Conservation (phyloP, 257 asterid species). For the Penstemon barbatus region DNA sequence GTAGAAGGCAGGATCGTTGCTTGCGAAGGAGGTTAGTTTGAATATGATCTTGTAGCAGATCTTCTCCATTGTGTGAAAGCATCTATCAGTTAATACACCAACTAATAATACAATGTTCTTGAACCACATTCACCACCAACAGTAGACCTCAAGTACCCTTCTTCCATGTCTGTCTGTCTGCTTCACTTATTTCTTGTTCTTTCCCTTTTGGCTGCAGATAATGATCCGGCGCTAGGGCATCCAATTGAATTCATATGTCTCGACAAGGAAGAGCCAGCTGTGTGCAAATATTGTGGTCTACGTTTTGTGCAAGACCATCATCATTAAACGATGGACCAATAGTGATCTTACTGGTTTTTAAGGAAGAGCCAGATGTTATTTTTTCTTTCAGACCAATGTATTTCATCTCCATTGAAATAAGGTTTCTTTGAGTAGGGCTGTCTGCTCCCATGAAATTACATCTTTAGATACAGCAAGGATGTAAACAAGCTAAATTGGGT, state of each 20-base stretch:
- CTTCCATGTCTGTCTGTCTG: too few species aligned
- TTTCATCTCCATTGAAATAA: constrained; percentile 6
- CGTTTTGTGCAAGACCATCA: constrained; percentile 79
- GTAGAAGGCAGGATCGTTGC: constrained; percentile 80
- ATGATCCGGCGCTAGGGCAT: constrained; percentile 73
- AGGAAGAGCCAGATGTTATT: neutral
- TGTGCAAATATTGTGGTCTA: constrained; percentile 88
- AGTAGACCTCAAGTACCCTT: too few species aligned
- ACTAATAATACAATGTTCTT: too few species aligned
- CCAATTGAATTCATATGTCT: constrained; percentile 91
- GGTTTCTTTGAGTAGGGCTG: neutral
- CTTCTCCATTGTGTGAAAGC: neutral
- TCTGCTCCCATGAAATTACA: neutral
- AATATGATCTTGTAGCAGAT: neutral
- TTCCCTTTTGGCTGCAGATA: constrained; percentile 47
- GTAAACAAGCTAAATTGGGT: neutral
- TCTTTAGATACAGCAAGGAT: neutral
- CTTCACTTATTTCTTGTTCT: too few species aligned
- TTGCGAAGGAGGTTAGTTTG: constrained; percentile 87
- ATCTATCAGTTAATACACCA: too few species aligned
- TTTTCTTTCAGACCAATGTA: neutral
- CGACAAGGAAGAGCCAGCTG: constrained; percentile 66
- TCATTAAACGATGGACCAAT: constrained; percentile 39
- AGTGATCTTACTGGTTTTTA: neutral
- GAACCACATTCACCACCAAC: too few species aligned